Conservation (phyloP, 148 eudicot species). For the Drosera capensis region DNA sequence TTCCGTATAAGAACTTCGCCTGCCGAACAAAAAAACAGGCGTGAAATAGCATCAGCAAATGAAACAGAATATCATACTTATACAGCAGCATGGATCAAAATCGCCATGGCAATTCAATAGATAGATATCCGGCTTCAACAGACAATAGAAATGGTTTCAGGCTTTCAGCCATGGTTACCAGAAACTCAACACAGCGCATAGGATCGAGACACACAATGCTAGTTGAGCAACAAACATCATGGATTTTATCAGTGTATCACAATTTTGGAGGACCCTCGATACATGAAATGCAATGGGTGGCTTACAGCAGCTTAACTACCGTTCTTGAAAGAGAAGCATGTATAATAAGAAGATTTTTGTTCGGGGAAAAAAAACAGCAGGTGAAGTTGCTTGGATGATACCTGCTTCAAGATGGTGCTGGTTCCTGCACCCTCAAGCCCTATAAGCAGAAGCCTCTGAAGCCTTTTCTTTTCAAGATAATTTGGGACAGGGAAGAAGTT, state of each 20-base stretch:
- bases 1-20: conserved; percentile 87
- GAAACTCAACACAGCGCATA: not conserved
- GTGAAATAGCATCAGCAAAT: not conserved
- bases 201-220: not conserved
- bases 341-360: not conserved
- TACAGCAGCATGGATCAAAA: not conserved
- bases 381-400: conserved; percentile 9
- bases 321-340: no score
- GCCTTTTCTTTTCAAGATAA: conserved; percentile 62
- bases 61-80: not conserved
- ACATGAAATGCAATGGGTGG: no score
- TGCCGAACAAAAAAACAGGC: conserved; percentile 18
- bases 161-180: not conserved
- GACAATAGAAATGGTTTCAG: not conserved
- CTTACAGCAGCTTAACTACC: no score
- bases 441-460: conserved; percentile 73
- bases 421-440: conserved; percentile 89
- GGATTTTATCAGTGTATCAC: no score
- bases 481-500: conserved; percentile 58
- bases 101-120: no score
- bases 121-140: no score
- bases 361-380: conserved; percentile 4
- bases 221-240: no score
- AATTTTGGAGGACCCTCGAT: no score
- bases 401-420: conserved; percentile 99